Percentiles rank a stretch among this genome's conserved stretches.
Evolutionary conservation across 148 eudicot genomes (phyloP).

Genomic region (Camellia granthamiana): DNA sequence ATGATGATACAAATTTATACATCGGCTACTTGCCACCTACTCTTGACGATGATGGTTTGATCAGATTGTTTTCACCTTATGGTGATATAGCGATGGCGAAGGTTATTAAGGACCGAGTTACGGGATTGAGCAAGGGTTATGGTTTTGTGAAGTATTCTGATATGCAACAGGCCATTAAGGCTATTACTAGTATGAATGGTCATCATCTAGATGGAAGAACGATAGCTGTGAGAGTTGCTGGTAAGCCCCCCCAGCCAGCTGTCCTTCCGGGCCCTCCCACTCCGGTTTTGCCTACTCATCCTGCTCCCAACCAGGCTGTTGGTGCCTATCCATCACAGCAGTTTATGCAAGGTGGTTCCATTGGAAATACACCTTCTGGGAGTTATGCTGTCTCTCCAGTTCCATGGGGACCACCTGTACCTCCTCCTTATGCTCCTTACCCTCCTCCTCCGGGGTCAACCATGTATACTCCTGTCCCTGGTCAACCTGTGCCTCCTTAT

Average conservation of each 20-base stretch:
- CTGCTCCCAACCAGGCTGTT: constrained; percentile 42
- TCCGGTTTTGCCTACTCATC: constrained; percentile 44
- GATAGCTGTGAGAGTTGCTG: constrained; percentile 91
- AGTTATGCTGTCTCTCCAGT: constrained; percentile 50
- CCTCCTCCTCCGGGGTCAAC: constrained; percentile 54
- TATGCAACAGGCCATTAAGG: constrained; percentile 67
- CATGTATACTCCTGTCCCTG: constrained; percentile 33
- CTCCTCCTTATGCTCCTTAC: constrained; percentile 58
- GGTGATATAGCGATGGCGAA: constrained; percentile 87
- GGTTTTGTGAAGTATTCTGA: constrained; percentile 89
- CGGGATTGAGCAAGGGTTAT: constrained; percentile 84
- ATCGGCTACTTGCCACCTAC: constrained; percentile 85
- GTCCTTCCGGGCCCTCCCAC: constrained; percentile 63
- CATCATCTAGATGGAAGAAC: constrained; percentile 64
- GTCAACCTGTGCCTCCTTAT: constrained; percentile 55
- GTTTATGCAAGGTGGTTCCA: constrained; percentile 49
- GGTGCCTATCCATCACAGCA: constrained; percentile 77
- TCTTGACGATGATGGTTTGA: constrained; percentile 74
- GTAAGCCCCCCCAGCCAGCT: constrained; percentile 77
- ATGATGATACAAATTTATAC: constrained; percentile 77
- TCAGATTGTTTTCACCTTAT: constrained; percentile 61
- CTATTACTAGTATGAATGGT: constrained; percentile 80
- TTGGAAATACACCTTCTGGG: constrained; percentile 44
- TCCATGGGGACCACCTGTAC: constrained; percentile 80
- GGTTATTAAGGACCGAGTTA: constrained; percentile 68